phyloP scores from a whole-genome alignment of 148 eudicot genomes.

The Persicaria maculosa region DNA sequence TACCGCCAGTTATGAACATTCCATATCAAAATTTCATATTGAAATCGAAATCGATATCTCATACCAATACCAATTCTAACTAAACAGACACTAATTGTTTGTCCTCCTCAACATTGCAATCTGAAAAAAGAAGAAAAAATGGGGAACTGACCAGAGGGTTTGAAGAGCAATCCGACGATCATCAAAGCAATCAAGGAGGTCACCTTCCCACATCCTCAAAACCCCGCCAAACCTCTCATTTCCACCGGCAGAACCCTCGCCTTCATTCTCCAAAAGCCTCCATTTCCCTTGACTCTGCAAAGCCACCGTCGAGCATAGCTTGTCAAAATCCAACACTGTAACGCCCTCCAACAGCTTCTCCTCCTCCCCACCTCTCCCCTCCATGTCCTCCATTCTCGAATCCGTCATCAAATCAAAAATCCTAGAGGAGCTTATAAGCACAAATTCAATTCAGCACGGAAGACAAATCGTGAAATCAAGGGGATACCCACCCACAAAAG shows the following conservation, averaged over 20 bases:
- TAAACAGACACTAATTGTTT: background rate
- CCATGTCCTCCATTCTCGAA: conserved; percentile 20
- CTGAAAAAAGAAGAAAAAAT: background rate
- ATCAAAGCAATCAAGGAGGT: conserved; percentile 79
- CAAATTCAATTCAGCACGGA: background rate
- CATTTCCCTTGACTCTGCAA: conserved; percentile 80
- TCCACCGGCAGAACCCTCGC: conserved; percentile 22
- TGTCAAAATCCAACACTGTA: conserved; percentile 68
- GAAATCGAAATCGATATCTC: too few relatives aligned
- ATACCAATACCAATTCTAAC: too few relatives aligned
- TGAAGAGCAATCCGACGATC: conserved; percentile 62
- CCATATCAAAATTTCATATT: too few relatives aligned
- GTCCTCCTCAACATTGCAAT: background rate
- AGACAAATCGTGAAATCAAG: background rate
- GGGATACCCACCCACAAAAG: background rate
- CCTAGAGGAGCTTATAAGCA: background rate
- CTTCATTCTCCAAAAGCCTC: conserved; percentile 34
- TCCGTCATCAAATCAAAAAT: conserved; percentile 23
- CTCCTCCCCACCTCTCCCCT: conserved; percentile 42
- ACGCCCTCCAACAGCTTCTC: conserved; percentile 41
- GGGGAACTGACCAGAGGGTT: conserved; percentile 52
- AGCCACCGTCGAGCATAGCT: conserved; percentile 80
- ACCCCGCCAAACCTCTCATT: conserved; percentile 41
- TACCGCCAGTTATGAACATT: too few relatives aligned
- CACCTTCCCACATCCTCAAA: conserved; percentile 99